phyloP scores from a whole-genome alignment of 305 asterid species.

The Fraxinus floribunda region DNA sequence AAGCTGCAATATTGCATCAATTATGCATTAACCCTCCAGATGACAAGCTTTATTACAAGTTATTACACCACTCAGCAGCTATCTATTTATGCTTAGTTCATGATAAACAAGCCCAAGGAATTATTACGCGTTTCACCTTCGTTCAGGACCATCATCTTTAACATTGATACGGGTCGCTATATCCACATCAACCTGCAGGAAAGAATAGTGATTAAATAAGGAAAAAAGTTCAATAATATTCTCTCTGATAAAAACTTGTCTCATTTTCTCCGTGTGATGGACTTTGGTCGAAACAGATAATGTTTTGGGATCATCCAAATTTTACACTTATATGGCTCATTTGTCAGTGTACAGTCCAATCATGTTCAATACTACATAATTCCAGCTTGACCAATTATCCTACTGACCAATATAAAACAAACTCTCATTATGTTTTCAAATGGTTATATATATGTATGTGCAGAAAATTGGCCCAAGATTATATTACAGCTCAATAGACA shows the following conservation, averaged over 20 bases:
- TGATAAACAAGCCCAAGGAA: background rate
- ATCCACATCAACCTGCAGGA: slow-evolving; percentile 70
- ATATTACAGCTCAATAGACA: background rate
- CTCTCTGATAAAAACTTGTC: background rate
- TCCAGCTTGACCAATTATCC: background rate
- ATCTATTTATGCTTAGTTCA: background rate
- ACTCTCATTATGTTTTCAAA: background rate
- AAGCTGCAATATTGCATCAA: slow-evolving; percentile 54
- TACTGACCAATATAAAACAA: background rate
- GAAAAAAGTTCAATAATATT: background rate
- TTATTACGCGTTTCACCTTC: slow-evolving; percentile 43
- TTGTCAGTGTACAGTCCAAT: background rate
- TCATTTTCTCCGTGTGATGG: background rate
- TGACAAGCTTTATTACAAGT: background rate
- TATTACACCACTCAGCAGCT: background rate
- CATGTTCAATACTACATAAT: background rate
- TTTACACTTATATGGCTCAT: background rate
- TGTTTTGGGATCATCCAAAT: background rate
- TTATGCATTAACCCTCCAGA: slow-evolving; percentile 7
- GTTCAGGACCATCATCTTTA: slow-evolving; percentile 70
- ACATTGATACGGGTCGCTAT: slow-evolving; percentile 72
- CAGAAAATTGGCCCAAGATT: background rate
- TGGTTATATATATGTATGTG: background rate
- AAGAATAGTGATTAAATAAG: background rate
- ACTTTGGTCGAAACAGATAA: background rate